Conservation (phyloP, 169 alveolate genomes). For the Plasmodium inui region DNA sequence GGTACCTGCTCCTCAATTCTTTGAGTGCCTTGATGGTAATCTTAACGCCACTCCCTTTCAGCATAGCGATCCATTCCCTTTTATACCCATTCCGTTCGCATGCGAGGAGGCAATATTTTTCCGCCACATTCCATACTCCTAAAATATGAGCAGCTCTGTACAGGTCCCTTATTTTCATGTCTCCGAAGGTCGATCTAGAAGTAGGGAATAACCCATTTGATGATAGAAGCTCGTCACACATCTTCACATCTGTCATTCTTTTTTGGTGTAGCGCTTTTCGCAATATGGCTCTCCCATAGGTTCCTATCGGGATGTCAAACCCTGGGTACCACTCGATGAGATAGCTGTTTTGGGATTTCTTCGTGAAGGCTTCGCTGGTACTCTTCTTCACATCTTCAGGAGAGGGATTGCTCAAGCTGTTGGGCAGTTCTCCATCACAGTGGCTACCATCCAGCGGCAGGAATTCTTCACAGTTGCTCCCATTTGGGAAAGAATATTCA, state of each 20-base stretch:
- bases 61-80: slow-evolving; percentile 79
- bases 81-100: slow-evolving; percentile 83
- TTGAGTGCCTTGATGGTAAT: slow-evolving; percentile 83
- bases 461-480: neutral
- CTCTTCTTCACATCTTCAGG: neutral
- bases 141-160: slow-evolving; percentile 84
- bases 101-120: slow-evolving; percentile 82
- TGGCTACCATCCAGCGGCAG: neutral
- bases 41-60: slow-evolving; percentile 73
- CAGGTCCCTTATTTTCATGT: slow-evolving; percentile 83
- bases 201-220: slow-evolving; percentile 82
- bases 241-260: slow-evolving; percentile 79
- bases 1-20: slow-evolving; percentile 76
- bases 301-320: slow-evolving; percentile 86
- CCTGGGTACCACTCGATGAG: slow-evolving; percentile 86
- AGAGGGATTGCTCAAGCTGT: neutral
- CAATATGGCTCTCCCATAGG: slow-evolving; percentile 82
- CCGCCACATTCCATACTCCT: slow-evolving; percentile 86
- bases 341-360: neutral
- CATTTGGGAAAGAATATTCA: neutral
- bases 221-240: slow-evolving; percentile 83
- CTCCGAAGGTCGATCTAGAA: slow-evolving; percentile 83
- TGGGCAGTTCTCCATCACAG: neutral
- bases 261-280: slow-evolving; percentile 84
- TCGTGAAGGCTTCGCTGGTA: neutral